Base-by-base conservation (phyloP, 805 yeast species). In the Yarrowia phangngaensis region DNA sequence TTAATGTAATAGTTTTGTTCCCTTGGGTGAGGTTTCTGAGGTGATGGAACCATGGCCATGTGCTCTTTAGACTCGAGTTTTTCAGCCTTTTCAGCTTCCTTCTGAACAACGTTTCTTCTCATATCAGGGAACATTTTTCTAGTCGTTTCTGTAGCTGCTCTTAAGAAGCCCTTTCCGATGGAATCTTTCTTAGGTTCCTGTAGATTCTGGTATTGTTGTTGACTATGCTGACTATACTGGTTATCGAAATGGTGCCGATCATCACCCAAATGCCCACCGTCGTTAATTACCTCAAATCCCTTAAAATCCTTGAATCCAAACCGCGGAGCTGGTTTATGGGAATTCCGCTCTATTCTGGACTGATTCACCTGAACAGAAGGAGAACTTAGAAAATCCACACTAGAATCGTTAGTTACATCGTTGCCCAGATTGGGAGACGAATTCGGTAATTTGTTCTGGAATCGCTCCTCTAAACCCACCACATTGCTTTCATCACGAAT, bases 1-100 rank as follows among this genome's bases (percentile, higher is more conserved):
- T 35, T 35, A n/a, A 35, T 13, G n/a, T 26, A 23, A 16, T 24
- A 35, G n/a, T 24, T 29, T n/a, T n/a, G n/a, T n/a, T n/a, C n/a
- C n/a, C n/a, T n/a, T 22, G 17, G 8, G n/a, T 12, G 22, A 13
- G 43, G 43, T n/a, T 38, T 38, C 17, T 38, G 31, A 4, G 45
- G 45, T 13, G 45, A 38, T 2, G 45, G 45, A 8, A 38, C 14
- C 45, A 38, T 38, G 19, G 45, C 45, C 45, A 38, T 38, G 23
- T 30, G 23, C 6, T 29, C 30, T 6, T 35, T 30, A 1, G 43
- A 24, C 7, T 30, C n/a, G n/a, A n/a, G n/a, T n/a, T n/a, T n/a
- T n/a, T n/a, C n/a, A n/a, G n/a, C 15, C 12, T 35, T 35, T 3
- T 29, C 4, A 12, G 43, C 43, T 16, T 35, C 43, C 2, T 38